Conservation (phyloP, 1,139 yeast genomes). For the Suhomyces maxii region DNA sequence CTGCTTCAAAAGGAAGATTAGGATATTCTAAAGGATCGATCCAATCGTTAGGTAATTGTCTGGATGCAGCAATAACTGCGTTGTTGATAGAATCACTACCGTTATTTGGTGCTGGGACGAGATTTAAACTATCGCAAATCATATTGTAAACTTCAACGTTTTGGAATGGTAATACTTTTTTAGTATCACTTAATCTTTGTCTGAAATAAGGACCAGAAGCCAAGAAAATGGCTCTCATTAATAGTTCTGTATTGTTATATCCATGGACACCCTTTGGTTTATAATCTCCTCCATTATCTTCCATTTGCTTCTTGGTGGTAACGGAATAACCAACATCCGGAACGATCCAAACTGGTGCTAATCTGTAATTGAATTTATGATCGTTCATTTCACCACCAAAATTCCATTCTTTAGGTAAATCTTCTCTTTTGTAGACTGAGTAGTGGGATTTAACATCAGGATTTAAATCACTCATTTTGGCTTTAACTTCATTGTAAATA, state of each 20-base stretch:
- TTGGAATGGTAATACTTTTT: constrained; percentile 60
- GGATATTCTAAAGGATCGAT: constrained; percentile 57
- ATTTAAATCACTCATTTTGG: constrained; percentile 26
- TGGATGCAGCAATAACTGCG: constrained; percentile 23
- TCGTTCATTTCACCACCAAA: constrained; percentile 55
- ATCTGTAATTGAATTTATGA: constrained; percentile 53
- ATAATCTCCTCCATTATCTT: constrained; percentile 49
- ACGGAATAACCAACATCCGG: constrained; percentile 81
- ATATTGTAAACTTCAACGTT: constrained; percentile 76
- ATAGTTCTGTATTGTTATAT: constrained; percentile 68
- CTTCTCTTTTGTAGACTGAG: constrained; percentile 53
- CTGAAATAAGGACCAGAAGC: constrained; percentile 80
- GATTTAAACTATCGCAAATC: constrained; percentile 64
- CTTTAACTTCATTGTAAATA: constrained; percentile 33
- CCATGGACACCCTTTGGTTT: constrained; percentile 82
- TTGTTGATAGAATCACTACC: constrained; percentile 40
- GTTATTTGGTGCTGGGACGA: constrained; percentile 60
- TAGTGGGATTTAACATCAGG: constrained; percentile 29
- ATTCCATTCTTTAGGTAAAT: constrained; percentile 62
- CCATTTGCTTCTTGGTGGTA: constrained; percentile 62
- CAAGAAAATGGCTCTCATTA: constrained; percentile 81
- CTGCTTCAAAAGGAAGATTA: constrained; percentile 50
- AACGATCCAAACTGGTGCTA: constrained; percentile 84
- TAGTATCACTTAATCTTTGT: constrained; percentile 22
- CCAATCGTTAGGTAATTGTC: constrained; percentile 53